Evolutionary conservation across 176 grass and related monocot genomes (phyloP).

Genomic region (Dactylis glomerata): DNA sequence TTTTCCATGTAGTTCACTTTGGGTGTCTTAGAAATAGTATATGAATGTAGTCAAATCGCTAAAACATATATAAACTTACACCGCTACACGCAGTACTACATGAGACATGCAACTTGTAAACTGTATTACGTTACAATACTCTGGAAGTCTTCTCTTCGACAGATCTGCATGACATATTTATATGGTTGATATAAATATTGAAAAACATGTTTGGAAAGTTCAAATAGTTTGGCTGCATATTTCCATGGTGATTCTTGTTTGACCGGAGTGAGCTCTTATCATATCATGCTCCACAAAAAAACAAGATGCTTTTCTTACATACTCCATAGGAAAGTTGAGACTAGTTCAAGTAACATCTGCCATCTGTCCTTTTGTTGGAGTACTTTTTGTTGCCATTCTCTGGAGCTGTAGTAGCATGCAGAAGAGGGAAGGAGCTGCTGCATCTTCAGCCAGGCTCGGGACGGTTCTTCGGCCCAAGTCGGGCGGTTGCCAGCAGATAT

Average conservation of each 20-base stretch:
- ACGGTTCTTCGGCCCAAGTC: background rate
- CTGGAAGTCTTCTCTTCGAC: background rate
- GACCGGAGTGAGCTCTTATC: background rate
- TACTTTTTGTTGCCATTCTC: background rate
- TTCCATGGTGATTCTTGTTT: background rate
- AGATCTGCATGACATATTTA: background rate
- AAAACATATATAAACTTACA: background rate
- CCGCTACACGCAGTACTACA: background rate
- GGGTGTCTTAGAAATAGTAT: background rate
- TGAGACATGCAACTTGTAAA: background rate
- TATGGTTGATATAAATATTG: constrained; percentile 12
- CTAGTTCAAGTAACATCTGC: background rate
- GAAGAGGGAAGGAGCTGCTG: background rate
- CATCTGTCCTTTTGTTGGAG: background rate
- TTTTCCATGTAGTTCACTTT: background rate
- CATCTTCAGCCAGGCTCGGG: background rate
- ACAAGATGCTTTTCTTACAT: background rate
- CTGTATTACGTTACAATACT: background rate
- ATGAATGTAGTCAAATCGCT: background rate
- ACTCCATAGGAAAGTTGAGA: background rate
- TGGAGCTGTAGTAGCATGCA: background rate
- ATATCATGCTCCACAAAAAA: background rate
- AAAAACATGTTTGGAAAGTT: background rate
- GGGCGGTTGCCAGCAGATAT: background rate
- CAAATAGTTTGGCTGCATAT: background rate